Evolutionary conservation across 306 rosid genomes (phyloP).

Genomic region (Elaeagnus macrophylla): DNA sequence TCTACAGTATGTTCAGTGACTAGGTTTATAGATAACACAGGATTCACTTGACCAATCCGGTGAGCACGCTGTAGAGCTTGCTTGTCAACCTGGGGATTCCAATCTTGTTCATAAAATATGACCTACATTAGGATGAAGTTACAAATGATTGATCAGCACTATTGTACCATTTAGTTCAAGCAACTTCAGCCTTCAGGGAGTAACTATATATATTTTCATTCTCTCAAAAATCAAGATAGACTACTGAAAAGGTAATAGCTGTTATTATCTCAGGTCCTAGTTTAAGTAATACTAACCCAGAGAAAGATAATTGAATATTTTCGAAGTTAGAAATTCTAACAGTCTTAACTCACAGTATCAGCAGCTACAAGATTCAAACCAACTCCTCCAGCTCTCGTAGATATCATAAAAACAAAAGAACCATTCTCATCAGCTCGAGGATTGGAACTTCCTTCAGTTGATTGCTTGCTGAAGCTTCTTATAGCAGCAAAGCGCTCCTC

Average conservation of each 20-base stretch:
- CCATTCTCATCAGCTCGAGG: constrained; percentile 41
- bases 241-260: neutral
- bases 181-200: neutral
- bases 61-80: constrained; percentile 96
- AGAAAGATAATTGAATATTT: neutral
- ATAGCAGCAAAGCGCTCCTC: constrained; percentile 99
- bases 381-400: constrained; percentile 98
- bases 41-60: constrained; percentile 83
- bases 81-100: constrained; percentile 97
- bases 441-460: constrained; percentile 35
- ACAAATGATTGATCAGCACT: neutral
- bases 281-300: too few species aligned
- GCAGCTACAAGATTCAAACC: constrained; percentile 95
- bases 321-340: too few species aligned
- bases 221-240: too few species aligned
- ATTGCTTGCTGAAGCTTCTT: constrained; percentile 72
- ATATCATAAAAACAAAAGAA: constrained; percentile 85
- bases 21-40: constrained; percentile 63
- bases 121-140: constrained; percentile 38
- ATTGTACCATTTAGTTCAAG: neutral
- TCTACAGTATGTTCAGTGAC: constrained; percentile 66
- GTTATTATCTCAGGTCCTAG: neutral
- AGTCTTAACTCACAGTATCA: constrained; percentile 62
- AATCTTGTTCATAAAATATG: constrained; percentile 93
- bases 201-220: too few species aligned